Evolutionary conservation across 139 green algal species (phyloP).

Genomic region (Tetradesmus lagerheimii): DNA sequence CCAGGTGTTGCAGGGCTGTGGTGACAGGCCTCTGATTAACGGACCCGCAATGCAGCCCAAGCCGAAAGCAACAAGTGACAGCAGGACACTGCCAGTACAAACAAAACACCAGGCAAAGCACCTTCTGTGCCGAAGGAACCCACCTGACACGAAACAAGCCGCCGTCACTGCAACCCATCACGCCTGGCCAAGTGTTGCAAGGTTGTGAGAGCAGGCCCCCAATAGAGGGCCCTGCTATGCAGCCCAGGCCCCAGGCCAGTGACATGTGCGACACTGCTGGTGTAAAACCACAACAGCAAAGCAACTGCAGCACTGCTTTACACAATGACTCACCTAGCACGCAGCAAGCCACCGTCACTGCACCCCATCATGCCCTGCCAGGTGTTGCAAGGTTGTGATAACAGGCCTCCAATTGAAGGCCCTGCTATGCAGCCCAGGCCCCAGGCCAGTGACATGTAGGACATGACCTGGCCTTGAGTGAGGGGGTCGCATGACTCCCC

Average conservation of each 20-base stretch:
- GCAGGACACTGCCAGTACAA: too few relatives aligned
- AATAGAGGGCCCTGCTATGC: conserved; percentile 1
- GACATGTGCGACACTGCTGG: background rate
- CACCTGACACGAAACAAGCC: background rate
- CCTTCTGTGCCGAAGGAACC: too few relatives aligned
- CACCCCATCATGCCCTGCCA: conserved; percentile 42
- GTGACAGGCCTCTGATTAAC: conserved; percentile 49
- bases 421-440: conserved; percentile 63
- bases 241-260: background rate
- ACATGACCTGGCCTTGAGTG: conserved; percentile 1
- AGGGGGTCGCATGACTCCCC: conserved; percentile 46
- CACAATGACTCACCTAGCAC: background rate
- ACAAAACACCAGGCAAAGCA: too few relatives aligned
- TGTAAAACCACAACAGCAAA: background rate
- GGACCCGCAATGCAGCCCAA: background rate
- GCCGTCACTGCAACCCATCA: conserved; percentile 41
- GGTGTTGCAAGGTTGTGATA: conserved; percentile 51
- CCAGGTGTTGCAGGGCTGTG: conserved; percentile 52
- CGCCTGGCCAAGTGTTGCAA: conserved; percentile 32
- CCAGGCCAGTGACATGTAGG: conserved; percentile 31
- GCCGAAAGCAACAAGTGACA: too few relatives aligned
- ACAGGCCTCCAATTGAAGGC: conserved; percentile 54
- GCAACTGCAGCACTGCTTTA: background rate
- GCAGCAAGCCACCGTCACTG: background rate
- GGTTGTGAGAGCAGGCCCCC: conserved; percentile 53